Conservation (phyloP, 1,284 basidiomycete genomes). For the Neotropicomus parvogracilis region DNA sequence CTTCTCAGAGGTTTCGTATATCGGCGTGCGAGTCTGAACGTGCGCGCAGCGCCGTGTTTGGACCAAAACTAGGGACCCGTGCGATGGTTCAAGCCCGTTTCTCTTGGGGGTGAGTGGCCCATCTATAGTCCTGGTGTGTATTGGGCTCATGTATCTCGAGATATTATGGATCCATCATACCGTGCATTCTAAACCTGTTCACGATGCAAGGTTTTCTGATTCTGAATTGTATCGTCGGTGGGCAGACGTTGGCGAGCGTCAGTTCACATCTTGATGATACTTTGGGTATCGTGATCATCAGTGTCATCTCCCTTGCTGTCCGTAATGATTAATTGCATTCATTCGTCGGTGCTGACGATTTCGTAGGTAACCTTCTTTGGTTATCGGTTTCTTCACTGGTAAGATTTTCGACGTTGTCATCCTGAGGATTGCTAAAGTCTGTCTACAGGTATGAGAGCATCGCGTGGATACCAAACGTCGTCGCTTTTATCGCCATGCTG, state of each 20-base stretch:
- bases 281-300: constrained; percentile 77
- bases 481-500: constrained; percentile 64
- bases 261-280: constrained; percentile 48
- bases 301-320: constrained; percentile 62
- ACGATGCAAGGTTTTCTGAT: constrained; percentile 67
- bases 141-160: constrained; percentile 32
- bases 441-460: constrained; percentile 47
- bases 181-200: constrained; percentile 61
- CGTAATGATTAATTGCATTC: constrained; percentile 16
- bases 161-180: constrained; percentile 60
- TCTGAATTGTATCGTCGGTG: constrained; percentile 72
- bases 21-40: constrained; percentile 3
- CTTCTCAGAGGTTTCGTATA: not conserved
- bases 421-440: not conserved
- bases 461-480: constrained; percentile 65
- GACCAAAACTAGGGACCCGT: constrained; percentile 57
- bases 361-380: constrained; percentile 53
- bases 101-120: constrained; percentile 44
- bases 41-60: constrained; percentile 48
- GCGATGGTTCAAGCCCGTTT: constrained; percentile 63
- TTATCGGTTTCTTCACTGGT: constrained; percentile 61
- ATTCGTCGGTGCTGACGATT: constrained; percentile 6
- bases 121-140: not conserved
- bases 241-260: constrained; percentile 65
- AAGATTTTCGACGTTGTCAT: not conserved